Conservation (phyloP, 2,329 filamentous ascomycete species). For the Tolypocladium sp. region DNA sequence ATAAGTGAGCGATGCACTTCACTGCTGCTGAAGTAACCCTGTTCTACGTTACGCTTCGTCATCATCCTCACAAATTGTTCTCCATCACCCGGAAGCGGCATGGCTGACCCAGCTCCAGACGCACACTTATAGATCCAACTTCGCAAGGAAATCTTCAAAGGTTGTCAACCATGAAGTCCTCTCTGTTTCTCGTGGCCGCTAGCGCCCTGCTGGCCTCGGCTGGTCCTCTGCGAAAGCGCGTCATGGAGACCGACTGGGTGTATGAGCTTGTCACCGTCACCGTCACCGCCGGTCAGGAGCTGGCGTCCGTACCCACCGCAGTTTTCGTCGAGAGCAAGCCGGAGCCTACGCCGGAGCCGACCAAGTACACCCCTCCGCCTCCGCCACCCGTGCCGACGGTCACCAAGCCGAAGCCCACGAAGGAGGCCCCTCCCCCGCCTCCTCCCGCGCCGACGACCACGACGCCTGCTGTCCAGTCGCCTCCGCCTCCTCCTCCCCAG, state of each 20-base stretch:
- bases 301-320: slow-evolving; percentile 1
- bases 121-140: not conserved
- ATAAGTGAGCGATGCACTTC: not conserved
- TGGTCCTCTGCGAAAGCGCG: slow-evolving; percentile 32
- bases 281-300: slow-evolving; percentile 26
- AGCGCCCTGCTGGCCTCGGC: slow-evolving; percentile 37
- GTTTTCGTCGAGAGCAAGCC: slow-evolving; percentile 4
- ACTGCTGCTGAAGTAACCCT: not conserved
- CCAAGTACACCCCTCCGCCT: not conserved
- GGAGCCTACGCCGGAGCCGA: not conserved
- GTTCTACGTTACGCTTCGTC: not conserved
- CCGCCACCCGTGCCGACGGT: not conserved
- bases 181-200: slow-evolving; percentile 33
- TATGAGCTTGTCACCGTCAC: slow-evolving; percentile 34
- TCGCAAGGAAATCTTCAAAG: not conserved
- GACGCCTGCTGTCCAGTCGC: not conserved
- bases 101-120: not conserved
- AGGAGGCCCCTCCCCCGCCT: not conserved
- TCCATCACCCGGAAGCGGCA: not conserved
- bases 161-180: slow-evolving; percentile 38
- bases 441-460: not conserved
- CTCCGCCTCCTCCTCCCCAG: slow-evolving; percentile 13
- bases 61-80: not conserved
- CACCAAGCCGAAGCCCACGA: not conserved
- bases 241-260: slow-evolving; percentile 29